Evolutionary conservation across 2,329 filamentous ascomycete genomes (phyloP).

Genomic region (Polytolypa hystricis): DNA sequence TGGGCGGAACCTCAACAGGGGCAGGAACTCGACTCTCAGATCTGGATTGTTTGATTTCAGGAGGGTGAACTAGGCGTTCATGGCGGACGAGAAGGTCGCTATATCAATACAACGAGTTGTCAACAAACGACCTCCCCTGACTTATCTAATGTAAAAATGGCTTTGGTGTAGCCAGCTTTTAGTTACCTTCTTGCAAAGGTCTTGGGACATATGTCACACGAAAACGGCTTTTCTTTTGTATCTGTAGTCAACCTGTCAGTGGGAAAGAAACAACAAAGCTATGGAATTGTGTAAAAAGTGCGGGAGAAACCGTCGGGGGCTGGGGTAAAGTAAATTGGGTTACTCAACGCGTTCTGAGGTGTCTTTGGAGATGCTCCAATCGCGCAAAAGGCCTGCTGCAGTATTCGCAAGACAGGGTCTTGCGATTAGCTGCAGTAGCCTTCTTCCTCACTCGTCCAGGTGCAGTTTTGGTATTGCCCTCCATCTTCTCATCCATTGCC

Average conservation of each 20-base stretch:
- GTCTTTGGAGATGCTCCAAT: constrained; percentile 40
- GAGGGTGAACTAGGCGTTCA: constrained; percentile 38
- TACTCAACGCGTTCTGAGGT: constrained; percentile 41
- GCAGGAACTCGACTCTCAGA: constrained; percentile 23
- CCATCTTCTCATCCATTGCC: constrained; percentile 20
- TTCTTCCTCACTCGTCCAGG: constrained; percentile 32
- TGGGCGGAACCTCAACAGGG: constrained; percentile 22
- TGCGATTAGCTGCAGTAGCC: constrained; percentile 29
- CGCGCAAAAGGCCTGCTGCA: constrained; percentile 39
- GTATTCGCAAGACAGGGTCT: constrained; percentile 38
- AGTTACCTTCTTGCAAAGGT: constrained; percentile 37
- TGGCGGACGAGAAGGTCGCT: constrained; percentile 40
- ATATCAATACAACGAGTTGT: constrained; percentile 10
- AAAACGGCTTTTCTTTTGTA: constrained; percentile 41
- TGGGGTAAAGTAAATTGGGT: constrained; percentile 14
- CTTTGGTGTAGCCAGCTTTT: too few species aligned
- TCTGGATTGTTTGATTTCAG: constrained; percentile 29
- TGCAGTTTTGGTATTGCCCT: constrained; percentile 27
- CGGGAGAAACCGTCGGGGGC: constrained; percentile 1
- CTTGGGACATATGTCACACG: constrained; percentile 39
- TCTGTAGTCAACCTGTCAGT: constrained; percentile 28
- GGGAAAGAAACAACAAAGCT: too few species aligned
- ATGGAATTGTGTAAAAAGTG: constrained; percentile 4
- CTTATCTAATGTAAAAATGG: too few species aligned
- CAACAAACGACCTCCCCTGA: too few species aligned